Conservation (phyloP, 2,329 filamentous ascomycete species). For the Podosphaera xanthii region DNA sequence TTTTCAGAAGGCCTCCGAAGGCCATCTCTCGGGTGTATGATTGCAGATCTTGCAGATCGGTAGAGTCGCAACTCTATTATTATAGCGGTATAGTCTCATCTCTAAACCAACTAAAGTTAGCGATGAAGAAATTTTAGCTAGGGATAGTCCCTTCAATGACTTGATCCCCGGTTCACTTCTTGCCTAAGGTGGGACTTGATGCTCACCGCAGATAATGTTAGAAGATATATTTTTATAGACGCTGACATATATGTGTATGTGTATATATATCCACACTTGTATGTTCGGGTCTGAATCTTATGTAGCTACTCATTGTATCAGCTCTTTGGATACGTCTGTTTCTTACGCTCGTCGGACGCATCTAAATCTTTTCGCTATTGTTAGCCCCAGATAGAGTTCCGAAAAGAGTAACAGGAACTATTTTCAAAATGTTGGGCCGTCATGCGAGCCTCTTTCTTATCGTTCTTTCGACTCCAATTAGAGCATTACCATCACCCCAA, state of each 20-base stretch:
- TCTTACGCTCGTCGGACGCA: neutral
- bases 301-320: neutral
- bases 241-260: too few species aligned
- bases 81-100: neutral
- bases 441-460: neutral
- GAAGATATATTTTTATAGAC: neutral
- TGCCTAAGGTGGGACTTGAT: neutral
- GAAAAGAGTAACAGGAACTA: neutral
- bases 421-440: neutral
- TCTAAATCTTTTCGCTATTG: neutral
- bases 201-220: neutral
- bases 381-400: neutral
- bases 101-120: neutral
- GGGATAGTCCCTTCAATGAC: neutral
- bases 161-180: neutral
- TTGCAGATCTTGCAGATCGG: neutral
- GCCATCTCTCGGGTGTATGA: neutral
- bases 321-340: neutral
- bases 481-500: neutral
- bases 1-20: neutral
- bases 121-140: neutral
- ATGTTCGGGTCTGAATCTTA: neutral
- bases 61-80: neutral
- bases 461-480: neutral
- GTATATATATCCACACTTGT: too few species aligned